phyloP scores from a whole-genome alignment of 2,329 filamentous ascomycete species.

The Juglanconis oblonga region DNA sequence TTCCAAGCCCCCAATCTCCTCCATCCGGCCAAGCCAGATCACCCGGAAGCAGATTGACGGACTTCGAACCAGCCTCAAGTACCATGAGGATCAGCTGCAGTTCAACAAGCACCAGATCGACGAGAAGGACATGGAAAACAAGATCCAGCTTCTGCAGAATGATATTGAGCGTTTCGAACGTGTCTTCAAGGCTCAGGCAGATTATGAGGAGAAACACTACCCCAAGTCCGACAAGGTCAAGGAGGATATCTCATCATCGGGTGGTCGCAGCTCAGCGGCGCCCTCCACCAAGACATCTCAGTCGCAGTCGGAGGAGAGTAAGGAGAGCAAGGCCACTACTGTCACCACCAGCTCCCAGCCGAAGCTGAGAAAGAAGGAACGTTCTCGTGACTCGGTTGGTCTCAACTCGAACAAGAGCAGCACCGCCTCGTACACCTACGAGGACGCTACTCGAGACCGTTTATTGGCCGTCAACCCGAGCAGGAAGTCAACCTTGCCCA shows the following conservation, averaged over 20 bases:
- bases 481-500: constrained; percentile 39
- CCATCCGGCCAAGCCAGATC: constrained; percentile 59
- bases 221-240: constrained; percentile 31
- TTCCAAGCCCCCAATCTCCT: constrained; percentile 48
- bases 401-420: constrained; percentile 19
- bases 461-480: constrained; percentile 23
- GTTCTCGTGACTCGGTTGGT: constrained; percentile 14
- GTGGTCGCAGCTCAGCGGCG: constrained; percentile 22
- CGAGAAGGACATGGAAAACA: constrained; percentile 47
- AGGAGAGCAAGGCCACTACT: constrained; percentile 16
- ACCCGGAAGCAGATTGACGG: constrained; percentile 55
- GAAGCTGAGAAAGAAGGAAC: constrained; percentile 18
- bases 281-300: constrained; percentile 25
- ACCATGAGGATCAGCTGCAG: constrained; percentile 55
- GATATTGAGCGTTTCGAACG: constrained; percentile 43
- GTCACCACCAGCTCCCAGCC: constrained; percentile 14
- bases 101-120: constrained; percentile 64
- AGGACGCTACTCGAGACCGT: constrained; percentile 27
- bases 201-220: constrained; percentile 43
- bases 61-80: constrained; percentile 51
- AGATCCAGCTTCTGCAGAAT: constrained; percentile 38
- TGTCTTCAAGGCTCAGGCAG: constrained; percentile 41
- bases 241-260: constrained; percentile 13
- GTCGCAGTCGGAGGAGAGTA: constrained; percentile 19
- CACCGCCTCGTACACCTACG: constrained; percentile 22